Evolutionary conservation across 1,139 yeast genomes (phyloP).

Genomic region (Wickerhamomyces sp.): DNA sequence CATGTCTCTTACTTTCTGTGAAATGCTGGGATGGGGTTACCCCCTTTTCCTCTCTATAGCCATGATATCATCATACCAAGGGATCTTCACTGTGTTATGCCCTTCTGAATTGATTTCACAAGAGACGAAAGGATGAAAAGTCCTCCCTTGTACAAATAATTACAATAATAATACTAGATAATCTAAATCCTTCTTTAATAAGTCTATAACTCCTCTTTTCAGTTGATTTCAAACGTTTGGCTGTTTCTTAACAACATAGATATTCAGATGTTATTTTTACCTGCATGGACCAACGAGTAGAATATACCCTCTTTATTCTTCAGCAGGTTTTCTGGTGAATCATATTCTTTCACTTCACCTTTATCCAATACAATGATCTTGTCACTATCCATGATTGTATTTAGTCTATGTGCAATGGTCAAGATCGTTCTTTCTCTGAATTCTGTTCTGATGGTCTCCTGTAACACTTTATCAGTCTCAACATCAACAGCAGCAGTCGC

Average conservation of each 20-base stretch:
- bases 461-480: slow-evolving; percentile 84
- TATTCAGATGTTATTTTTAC: slow-evolving; percentile 1
- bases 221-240: background rate
- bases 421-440: slow-evolving; percentile 85
- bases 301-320: slow-evolving; percentile 66
- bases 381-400: slow-evolving; percentile 91
- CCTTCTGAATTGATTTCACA: too few species aligned
- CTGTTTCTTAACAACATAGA: background rate
- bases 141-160: too few species aligned
- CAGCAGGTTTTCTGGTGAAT: slow-evolving; percentile 66
- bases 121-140: too few species aligned
- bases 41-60: too few species aligned
- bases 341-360: slow-evolving; percentile 86
- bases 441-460: slow-evolving; percentile 79
- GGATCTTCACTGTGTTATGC: too few species aligned
- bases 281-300: slow-evolving; percentile 47
- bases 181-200: too few species aligned
- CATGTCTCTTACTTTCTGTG: background rate
- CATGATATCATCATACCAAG: too few species aligned
- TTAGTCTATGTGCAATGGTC: slow-evolving; percentile 92
- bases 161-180: too few species aligned
- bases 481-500: slow-evolving; percentile 98
- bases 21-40: too few species aligned
- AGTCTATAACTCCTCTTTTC: too few species aligned
- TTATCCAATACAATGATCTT: slow-evolving; percentile 79